phyloP scores from a whole-genome alignment of 805 yeast species.

The Candida nonsorbophila region DNA sequence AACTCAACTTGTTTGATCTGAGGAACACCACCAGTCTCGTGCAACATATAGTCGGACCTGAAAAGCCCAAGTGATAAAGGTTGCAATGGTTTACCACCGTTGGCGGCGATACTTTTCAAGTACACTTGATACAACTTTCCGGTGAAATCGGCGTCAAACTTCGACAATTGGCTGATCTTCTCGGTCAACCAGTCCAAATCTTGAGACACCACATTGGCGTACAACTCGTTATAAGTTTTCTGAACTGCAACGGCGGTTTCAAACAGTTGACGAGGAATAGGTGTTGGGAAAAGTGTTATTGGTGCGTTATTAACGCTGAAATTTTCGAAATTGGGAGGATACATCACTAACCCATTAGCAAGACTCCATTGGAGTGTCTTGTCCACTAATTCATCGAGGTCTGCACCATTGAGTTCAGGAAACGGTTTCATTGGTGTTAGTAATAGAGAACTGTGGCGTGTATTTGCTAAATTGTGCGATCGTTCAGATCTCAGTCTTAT shows the following conservation, averaged over 20 bases:
- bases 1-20: constrained; percentile 90
- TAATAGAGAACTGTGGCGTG: too few species aligned
- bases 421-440: constrained; percentile 29
- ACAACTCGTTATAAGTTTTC: constrained; percentile 62
- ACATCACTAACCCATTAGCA: constrained; percentile 77
- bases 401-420: constrained; percentile 23
- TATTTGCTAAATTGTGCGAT: too few species aligned
- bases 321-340: constrained; percentile 51
- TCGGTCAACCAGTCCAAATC: constrained; percentile 55
- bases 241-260: constrained; percentile 65
- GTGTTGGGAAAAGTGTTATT: constrained; percentile 85
- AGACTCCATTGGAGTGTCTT: constrained; percentile 70
- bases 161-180: constrained; percentile 50
- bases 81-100: constrained; percentile 46
- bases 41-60: constrained; percentile 80
- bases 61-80: constrained; percentile 76
- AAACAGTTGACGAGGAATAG: constrained; percentile 68
- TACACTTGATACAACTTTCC: constrained; percentile 68
- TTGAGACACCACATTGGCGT: constrained; percentile 59
- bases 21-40: constrained; percentile 19
- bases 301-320: constrained; percentile 67
- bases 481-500: too few species aligned
- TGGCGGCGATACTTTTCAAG: constrained; percentile 39
- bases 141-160: constrained; percentile 71
- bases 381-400: constrained; percentile 31